phyloP scores from a whole-genome alignment of 257 asterid genomes.

The Coffea eugenioides region DNA sequence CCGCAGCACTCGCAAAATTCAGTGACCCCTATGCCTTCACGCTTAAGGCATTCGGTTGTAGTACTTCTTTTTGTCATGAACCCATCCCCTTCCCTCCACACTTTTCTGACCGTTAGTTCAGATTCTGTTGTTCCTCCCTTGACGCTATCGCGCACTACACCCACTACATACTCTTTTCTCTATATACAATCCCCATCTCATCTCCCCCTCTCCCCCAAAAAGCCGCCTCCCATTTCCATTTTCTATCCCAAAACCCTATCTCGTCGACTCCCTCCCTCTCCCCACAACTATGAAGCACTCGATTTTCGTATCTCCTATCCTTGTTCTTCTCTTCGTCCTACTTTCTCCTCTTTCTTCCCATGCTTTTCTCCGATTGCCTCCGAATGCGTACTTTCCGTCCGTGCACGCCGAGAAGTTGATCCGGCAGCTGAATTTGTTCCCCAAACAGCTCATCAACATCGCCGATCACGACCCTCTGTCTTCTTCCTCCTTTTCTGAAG shows the following conservation, averaged over 20 bases:
- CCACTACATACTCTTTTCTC: neutral
- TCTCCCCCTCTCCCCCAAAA: neutral
- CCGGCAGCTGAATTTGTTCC: slow-evolving; percentile 70
- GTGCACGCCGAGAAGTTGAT: slow-evolving; percentile 60
- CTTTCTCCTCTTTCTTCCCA: slow-evolving; percentile 33
- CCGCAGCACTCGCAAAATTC: neutral
- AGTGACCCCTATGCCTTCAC: neutral
- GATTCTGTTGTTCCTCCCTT: neutral
- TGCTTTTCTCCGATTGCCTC: slow-evolving; percentile 53
- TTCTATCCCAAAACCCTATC: neutral
- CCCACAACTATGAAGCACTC: slow-evolving; percentile 31
- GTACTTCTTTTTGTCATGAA: neutral
- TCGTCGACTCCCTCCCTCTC: neutral
- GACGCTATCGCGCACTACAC: neutral
- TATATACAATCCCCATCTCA: neutral
- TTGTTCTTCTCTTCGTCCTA: slow-evolving; percentile 17
- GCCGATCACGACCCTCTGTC: slow-evolving; percentile 24
- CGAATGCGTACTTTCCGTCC: slow-evolving; percentile 27
- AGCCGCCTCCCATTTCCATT: neutral
- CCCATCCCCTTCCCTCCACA: neutral
- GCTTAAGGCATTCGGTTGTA: neutral
- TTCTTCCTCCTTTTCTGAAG: slow-evolving; percentile 15
- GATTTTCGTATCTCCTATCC: slow-evolving; percentile 26
- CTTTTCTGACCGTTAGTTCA: neutral
- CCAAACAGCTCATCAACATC: slow-evolving; percentile 52